Evolutionary conservation across 768 basidiomycete genomes (phyloP), one percentile per base, ranked within the genome.

Genomic region (Mycena galopus): DNA sequence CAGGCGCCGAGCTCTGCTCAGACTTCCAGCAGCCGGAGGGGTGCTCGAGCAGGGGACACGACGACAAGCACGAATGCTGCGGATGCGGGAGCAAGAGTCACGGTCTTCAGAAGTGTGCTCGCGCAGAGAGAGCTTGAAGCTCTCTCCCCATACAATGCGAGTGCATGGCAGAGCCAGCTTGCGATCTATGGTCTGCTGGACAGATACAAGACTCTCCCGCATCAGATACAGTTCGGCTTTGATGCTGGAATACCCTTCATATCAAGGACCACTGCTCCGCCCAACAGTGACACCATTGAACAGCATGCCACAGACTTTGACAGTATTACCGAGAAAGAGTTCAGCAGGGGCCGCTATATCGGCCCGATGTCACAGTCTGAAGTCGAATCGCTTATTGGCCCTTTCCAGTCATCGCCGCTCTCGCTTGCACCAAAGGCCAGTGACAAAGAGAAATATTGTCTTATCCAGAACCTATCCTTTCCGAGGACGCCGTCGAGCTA

Each of bases 361-460:
- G 75, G 78, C 1, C 78, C 72, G 0, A 64, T 72, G 35, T 42
- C 71, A 0, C 56, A 57, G 0, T 2, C 21, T 17, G 30, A n/a
- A 1, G 44, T 77, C 9, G 62, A 69, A 59, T 17, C 2, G 1
- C 33, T 67, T 4, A 66, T 78, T 7, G 74, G 78, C 19, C 76
- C 71, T 0, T 78, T 77, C 61, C 74, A 78, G 53, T 51, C 75
- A 0, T 75, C 77, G 19, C 77, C 73, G 0, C 53, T 73, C 0
- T 74, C 71, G n/a, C 70, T 78, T 19, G 74, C 74, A n/a, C 77
- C 76, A 2, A 78, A 78, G 56, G 69, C 76, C 4, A 73, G 69
- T 2, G 29, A 56, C 3, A 71, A 66, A 3, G 72, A 68, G 23
- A 72, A 74, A n/a, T 73, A 58, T n/a, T 64, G 76, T 4, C 55